Conservation (phyloP, 1,139 yeast genomes). For the Hemisphaericaspora subhashii region DNA sequence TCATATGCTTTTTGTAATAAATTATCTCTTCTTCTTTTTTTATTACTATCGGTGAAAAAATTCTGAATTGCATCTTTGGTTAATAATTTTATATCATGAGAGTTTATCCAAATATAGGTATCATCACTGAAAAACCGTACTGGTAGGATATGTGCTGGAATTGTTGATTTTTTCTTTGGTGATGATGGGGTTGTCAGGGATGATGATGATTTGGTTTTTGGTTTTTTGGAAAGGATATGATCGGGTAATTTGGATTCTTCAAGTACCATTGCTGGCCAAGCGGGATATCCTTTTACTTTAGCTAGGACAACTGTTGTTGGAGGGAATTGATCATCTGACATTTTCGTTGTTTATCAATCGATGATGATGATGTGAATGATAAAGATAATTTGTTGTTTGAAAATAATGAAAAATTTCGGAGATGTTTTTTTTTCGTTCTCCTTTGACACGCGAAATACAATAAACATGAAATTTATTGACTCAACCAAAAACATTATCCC, state of each 20-base stretch:
- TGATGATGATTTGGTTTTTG: slow-evolving; percentile 35
- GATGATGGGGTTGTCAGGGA: slow-evolving; percentile 19
- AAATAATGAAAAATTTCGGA: not conserved
- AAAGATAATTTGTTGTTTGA: slow-evolving; percentile 1
- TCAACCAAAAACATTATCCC: slow-evolving; percentile 21
- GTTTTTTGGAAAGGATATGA: slow-evolving; percentile 47
- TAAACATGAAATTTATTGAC: not conserved
- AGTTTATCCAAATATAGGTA: slow-evolving; percentile 61
- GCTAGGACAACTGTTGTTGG: slow-evolving; percentile 58
- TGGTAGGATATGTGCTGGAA: slow-evolving; percentile 30
- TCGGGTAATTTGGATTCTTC: slow-evolving; percentile 58
- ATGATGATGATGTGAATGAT: slow-evolving; percentile 4
- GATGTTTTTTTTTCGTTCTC: slow-evolving; percentile 1
- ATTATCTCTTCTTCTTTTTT: slow-evolving; percentile 36
- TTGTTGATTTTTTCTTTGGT: slow-evolving; percentile 19
- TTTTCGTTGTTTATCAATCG: not conserved
- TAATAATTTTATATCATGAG: slow-evolving; percentile 40
- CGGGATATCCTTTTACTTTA: slow-evolving; percentile 74
- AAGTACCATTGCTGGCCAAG: slow-evolving; percentile 83
- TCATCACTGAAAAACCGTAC: slow-evolving; percentile 67
- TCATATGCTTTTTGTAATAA: slow-evolving; percentile 39
- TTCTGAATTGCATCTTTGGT: slow-evolving; percentile 26
- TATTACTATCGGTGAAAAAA: slow-evolving; percentile 22
- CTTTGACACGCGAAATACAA: too few relatives aligned
- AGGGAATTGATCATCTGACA: slow-evolving; percentile 11